Conservation (phyloP, 768 basidiomycete genomes). For the Rhizopogon salebrosus region DNA sequence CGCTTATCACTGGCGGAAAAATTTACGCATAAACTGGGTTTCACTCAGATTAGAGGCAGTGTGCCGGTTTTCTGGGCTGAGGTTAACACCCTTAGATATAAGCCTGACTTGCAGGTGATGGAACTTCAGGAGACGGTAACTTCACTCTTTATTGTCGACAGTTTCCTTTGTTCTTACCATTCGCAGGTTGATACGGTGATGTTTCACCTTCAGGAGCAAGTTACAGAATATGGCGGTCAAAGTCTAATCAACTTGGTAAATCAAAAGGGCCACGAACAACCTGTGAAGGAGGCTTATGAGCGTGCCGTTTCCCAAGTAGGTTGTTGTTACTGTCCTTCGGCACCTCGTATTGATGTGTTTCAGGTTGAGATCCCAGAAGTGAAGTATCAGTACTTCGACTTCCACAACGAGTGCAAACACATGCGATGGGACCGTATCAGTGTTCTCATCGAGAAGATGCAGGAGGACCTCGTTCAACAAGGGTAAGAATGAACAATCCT, state of each 20-base stretch:
- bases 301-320: slow-evolving; percentile 60
- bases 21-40: slow-evolving; percentile 65
- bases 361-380: slow-evolving; percentile 64
- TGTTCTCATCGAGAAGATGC: slow-evolving; percentile 70
- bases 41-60: slow-evolving; percentile 91
- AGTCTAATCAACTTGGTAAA: slow-evolving; percentile 89
- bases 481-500: slow-evolving; percentile 40
- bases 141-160: slow-evolving; percentile 5
- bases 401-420: slow-evolving; percentile 90
- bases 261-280: slow-evolving; percentile 87
- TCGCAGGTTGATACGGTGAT: slow-evolving; percentile 63
- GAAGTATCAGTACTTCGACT: slow-evolving; percentile 94
- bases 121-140: slow-evolving; percentile 81
- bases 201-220: slow-evolving; percentile 70
- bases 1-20: slow-evolving; percentile 38
- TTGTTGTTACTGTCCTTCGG: slow-evolving; percentile 3
- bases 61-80: slow-evolving; percentile 96
- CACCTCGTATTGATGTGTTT: not conserved
- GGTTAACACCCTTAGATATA: slow-evolving; percentile 91
- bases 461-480: slow-evolving; percentile 61
- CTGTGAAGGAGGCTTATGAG: slow-evolving; percentile 95
- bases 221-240: slow-evolving; percentile 70
- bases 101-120: slow-evolving; percentile 96
- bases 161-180: not conserved
- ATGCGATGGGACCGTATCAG: slow-evolving; percentile 95